These are phyloP conservation scores for Oryza australiensis DNA, from an alignment of 176 grass and related monocot genomes.

Conservation along the genomic window DNA sequence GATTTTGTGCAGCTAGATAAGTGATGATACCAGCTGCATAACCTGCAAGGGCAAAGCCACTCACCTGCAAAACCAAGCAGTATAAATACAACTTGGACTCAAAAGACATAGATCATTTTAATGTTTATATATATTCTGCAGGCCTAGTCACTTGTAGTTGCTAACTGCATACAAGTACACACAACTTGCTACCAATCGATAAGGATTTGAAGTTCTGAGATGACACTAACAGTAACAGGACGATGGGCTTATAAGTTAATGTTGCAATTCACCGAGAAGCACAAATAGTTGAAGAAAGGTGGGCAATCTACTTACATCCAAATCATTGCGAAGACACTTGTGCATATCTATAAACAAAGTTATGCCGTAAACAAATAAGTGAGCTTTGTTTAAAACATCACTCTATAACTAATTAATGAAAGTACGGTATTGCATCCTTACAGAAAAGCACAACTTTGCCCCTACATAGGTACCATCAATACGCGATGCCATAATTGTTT, in stretches of 20 bases:
- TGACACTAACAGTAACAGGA: background rate
- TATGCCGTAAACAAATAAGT: background rate
- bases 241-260: background rate
- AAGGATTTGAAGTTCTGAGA: conserved; percentile 4
- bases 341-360: background rate
- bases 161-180: background rate
- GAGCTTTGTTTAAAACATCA: background rate
- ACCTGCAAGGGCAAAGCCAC: conserved; percentile 90
- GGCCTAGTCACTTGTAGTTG: background rate
- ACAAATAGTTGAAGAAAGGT: background rate
- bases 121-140: background rate
- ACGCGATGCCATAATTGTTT: background rate
- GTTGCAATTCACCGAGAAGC: background rate
- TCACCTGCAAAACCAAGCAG: conserved; percentile 65
- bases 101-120: background rate
- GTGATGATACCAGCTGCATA: conserved; percentile 84
- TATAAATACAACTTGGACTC: background rate
- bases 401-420: background rate
- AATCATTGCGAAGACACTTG: background rate
- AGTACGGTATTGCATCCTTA: background rate
- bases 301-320: background rate
- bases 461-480: background rate
- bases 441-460: background rate
- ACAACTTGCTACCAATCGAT: background rate
- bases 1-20: conserved; percentile 65